Evolutionary conservation across 108 stramenopile species (phyloP).

Genomic region (Pseudonitzschia delicatissima): DNA sequence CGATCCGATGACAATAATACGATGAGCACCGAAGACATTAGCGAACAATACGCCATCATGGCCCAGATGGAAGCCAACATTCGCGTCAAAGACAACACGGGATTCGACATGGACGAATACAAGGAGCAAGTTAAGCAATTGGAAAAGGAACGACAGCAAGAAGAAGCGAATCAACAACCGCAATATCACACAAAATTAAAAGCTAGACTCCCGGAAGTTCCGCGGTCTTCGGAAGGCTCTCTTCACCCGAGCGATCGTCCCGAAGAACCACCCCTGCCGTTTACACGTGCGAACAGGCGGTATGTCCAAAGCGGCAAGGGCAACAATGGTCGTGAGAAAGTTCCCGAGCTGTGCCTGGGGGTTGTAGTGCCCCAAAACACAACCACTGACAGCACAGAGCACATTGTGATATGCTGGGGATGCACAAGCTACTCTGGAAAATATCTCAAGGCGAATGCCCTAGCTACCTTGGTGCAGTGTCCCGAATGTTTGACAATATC

Average conservation of each 20-base stretch:
- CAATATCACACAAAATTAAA: conserved; percentile 21
- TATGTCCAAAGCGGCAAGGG: background rate
- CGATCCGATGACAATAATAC: background rate
- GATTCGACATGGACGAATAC: conserved; percentile 43
- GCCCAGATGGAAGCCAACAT: conserved; percentile 42
- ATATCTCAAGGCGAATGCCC: conserved; percentile 11
- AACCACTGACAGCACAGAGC: background rate
- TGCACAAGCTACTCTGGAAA: conserved; percentile 9
- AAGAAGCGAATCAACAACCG: conserved; percentile 1
- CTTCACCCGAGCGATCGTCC: background rate
- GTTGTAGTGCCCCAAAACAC: background rate
- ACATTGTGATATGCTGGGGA: conserved; percentile 36
- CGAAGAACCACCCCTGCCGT: conserved; percentile 26
- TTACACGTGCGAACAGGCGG: conserved; percentile 1
- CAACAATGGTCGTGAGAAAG: background rate
- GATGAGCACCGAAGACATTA: conserved; percentile 21
- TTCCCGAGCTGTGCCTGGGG: conserved; percentile 11
- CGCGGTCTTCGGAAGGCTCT: too few relatives aligned
- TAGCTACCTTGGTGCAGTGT: conserved; percentile 37
- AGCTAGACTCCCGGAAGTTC: conserved; percentile 16
- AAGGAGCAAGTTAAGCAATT: conserved; percentile 11
- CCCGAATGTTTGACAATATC: conserved; percentile 39
- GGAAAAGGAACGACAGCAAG: conserved; percentile 14
- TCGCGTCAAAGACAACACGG: conserved; percentile 40
- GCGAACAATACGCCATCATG: conserved; percentile 49